Evolutionary conservation across 129 eudicot genomes (phyloP).

Genomic region (Flaveria bidentis): DNA sequence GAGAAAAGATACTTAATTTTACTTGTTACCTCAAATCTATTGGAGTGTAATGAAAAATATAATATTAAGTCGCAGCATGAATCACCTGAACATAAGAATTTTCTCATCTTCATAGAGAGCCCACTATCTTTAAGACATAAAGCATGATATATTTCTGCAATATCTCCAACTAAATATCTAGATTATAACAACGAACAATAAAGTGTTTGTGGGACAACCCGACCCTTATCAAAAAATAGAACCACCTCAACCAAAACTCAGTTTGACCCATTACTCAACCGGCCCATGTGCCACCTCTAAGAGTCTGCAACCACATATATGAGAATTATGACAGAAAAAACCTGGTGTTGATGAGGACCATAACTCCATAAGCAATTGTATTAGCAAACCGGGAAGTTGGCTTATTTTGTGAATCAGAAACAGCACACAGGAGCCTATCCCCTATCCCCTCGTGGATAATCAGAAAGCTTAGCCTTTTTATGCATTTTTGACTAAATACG

Average conservation of each 20-base stretch:
- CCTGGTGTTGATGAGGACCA: slow-evolving; percentile 65
- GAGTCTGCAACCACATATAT: not conserved
- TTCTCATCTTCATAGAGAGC: too few species aligned
- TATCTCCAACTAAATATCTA: slow-evolving; percentile 46
- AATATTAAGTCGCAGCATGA: too few species aligned
- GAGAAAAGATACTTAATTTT: too few species aligned
- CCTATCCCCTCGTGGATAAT: slow-evolving; percentile 42
- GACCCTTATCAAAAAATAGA: not conserved
- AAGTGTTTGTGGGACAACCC: not conserved
- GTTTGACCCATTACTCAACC: slow-evolving; percentile 1
- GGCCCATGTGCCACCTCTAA: slow-evolving; percentile 4
- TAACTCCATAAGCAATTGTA: slow-evolving; percentile 46
- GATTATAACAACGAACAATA: not conserved
- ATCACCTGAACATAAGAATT: too few species aligned
- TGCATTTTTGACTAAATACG: too few species aligned
- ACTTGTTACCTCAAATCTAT: too few species aligned
- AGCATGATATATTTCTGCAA: slow-evolving; percentile 69
- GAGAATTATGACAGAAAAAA: slow-evolving; percentile 23
- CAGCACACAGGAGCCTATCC: slow-evolving; percentile 61
- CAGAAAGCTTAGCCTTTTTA: slow-evolving; percentile 59
- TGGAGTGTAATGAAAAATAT: too few species aligned
- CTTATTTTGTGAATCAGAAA: slow-evolving; percentile 62
- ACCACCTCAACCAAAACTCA: not conserved
- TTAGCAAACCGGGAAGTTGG: slow-evolving; percentile 57
- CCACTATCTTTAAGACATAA: too few species aligned